phyloP scores from a whole-genome alignment of 169 alveolate species.

The Plasmodium gonderi region DNA sequence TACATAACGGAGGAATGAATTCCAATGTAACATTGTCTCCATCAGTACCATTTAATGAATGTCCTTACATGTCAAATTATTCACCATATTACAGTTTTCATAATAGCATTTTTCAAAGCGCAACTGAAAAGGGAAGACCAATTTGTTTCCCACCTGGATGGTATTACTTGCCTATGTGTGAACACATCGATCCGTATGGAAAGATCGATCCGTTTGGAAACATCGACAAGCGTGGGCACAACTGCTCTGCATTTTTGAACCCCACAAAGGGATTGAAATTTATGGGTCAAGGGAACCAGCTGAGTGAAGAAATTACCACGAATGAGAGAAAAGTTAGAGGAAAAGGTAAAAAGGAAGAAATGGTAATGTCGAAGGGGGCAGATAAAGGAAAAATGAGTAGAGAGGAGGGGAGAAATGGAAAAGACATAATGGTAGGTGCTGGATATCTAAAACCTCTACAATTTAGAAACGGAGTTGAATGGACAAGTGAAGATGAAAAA shows the following conservation, averaged over 20 bases:
- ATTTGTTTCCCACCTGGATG: not conserved
- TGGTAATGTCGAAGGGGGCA: not conserved
- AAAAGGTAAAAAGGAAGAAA: not conserved
- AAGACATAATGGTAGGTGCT: constrained; percentile 11
- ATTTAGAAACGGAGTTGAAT: constrained; percentile 45
- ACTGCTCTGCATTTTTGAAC: no score
- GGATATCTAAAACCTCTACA: constrained; percentile 47
- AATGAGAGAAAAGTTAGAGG: not conserved
- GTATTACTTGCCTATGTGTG: not conserved
- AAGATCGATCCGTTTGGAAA: not conserved
- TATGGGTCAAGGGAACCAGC: not conserved
- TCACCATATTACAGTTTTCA: not conserved
- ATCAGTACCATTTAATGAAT: not conserved
- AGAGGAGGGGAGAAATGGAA: not conserved
- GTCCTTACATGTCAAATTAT: not conserved
- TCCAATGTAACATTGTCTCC: not conserved
- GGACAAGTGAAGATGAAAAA: constrained; percentile 46
- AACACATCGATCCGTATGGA: not conserved
- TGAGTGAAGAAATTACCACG: not conserved
- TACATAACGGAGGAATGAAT: not conserved
- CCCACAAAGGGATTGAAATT: not conserved
- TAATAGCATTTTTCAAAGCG: not conserved
- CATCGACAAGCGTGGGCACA: not conserved
- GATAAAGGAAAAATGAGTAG: not conserved
- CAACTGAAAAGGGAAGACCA: not conserved